Evolutionary conservation across 257 asterid species (phyloP), one percentile per base, ranked within the genome.

Genomic region (Solanum stenotomum): DNA sequence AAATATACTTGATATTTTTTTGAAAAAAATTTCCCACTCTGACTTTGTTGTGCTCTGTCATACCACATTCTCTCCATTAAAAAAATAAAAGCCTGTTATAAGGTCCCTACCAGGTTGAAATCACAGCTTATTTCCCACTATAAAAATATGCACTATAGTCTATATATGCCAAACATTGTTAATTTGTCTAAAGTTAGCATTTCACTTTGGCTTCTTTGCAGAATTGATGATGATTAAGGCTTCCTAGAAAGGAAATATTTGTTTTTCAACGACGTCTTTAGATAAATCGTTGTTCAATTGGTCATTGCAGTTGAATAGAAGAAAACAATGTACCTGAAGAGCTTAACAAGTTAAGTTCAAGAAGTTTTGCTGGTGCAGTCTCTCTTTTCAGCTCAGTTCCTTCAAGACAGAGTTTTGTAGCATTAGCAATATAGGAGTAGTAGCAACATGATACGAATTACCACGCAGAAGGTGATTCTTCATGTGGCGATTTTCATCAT

Each of bases 21-120:
- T 9, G 25, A 31, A 82, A 10, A 27, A 27, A 10, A 72, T 65
- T 88, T 90, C 88, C 86, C 91, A 83, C 86, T 89, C 86, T 90
- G 92, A 89, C 92, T 76, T 56, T 88, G 52, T 81, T 79, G 91
- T 88, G 84, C 88, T 88, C 89, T 86, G 84, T 72, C 88, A 91
- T 68, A 85, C 88, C 76, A 79, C 86, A 86, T 91, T 88, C 89
- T 87, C 89, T 87, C 93, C 93, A 91, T 83, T 87, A 90, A 88
- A 88, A 83, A 10, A 5, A 91, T 87, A 94, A 92, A 89, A 94
- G 94, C 90, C 90, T 88, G 91, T 90, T 81, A 75, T 84, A 90
- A 74, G 91, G 91, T 90, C 95, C 97, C 93, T 89, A 91, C 92
- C 18, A 38, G 86, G 86, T 90, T 89, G 91, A 93, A 92, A 90